Base-by-base conservation (phyloP, 1,284 basidiomycete genomes). In the Cutaneotrichosporon spelunceum region DNA sequence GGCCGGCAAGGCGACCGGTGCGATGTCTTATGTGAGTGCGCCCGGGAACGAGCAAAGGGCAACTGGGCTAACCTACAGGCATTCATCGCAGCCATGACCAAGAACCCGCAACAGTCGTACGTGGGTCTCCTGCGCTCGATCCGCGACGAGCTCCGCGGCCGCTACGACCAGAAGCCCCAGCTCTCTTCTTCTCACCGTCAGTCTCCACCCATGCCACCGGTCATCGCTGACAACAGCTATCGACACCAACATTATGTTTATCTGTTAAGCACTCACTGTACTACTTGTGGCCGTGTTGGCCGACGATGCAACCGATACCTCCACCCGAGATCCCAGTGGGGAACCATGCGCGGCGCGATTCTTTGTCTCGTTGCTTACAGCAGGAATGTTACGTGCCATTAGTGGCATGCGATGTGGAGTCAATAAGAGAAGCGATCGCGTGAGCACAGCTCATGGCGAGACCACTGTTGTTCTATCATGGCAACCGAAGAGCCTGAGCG, bases 161-260 rank as follows among this genome's bases (percentile, higher is more conserved):
- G 89, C 72, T 94, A 93, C 74, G 85, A 83, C 56, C 92, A 94
- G 82, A 93, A 91, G 77, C 91, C 91, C 9, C 89, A 89, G 81
- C 81, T 88, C 56, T 63, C 79, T 69, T 62, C 66, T 16, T 71
- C 68, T 56, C 77, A 77, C 66, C 78, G 73, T 16, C 89, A 89
- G 74, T 81, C 87, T 56, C 61, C 78, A 70, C n/a, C 23, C 7
- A 23, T n/a, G 19, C 13, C 23, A 19, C 14, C 23, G 24, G 24
- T 7, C 13, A n/a, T 27, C 7, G 21, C 60, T 65, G 21, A 71
- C 68, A 56, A 72, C 76, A 68, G 65, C 68, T 19, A 70, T 69
- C 53, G 68, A 68, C 56, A 59, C 58, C 26, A 67, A 67, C 58
- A 54, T 69, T 27, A 54, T 66, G 52, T 69, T 70, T 62, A 66